phyloP scores from a whole-genome alignment of 495 filamentous ascomycete genomes.

The Penicillium canariense region DNA sequence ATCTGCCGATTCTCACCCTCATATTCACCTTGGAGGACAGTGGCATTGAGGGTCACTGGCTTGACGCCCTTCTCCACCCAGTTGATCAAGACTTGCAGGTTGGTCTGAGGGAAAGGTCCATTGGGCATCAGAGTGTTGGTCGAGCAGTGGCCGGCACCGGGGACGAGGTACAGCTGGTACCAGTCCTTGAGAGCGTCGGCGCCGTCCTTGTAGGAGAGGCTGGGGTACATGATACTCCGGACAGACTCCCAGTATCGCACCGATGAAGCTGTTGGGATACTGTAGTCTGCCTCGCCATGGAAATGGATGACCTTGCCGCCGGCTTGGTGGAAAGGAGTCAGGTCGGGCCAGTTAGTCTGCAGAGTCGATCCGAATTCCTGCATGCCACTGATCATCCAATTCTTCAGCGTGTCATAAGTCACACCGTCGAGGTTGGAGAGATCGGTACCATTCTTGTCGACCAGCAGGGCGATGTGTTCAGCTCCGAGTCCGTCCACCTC shows the following conservation, averaged over 20 bases:
- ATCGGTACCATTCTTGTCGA: conserved; percentile 31
- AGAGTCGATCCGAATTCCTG: conserved; percentile 17
- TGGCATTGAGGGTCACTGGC: conserved; percentile 38
- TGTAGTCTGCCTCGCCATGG: conserved; percentile 51
- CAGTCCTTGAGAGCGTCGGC: conserved; percentile 43
- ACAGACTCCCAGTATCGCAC: conserved; percentile 52
- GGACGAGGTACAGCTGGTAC: conserved; percentile 52
- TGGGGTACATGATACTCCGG: conserved; percentile 47
- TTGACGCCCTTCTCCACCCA: conserved; percentile 50
- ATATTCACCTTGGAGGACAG: conserved; percentile 28
- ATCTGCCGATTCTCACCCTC: conserved; percentile 38
- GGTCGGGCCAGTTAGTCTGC: conserved; percentile 44
- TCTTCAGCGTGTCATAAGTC: conserved; percentile 46
- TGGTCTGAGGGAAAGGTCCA: conserved; percentile 45
- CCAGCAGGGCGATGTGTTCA: conserved; percentile 32
- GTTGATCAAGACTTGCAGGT: conserved; percentile 41
- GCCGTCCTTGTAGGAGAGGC: conserved; percentile 34
- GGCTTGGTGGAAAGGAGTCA: conserved; percentile 38
- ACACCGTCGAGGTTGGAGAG: conserved; percentile 40
- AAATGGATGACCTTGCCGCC: conserved; percentile 53
- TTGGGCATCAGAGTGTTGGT: conserved; percentile 39
- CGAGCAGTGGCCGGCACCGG: conserved; percentile 51
- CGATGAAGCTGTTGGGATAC: conserved; percentile 47
- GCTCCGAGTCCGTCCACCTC: conserved; percentile 35
- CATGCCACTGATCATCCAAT: conserved; percentile 41